Evolutionary conservation across 768 basidiomycete genomes (phyloP).

Genomic region (Phlebiopsis flavidoalba): DNA sequence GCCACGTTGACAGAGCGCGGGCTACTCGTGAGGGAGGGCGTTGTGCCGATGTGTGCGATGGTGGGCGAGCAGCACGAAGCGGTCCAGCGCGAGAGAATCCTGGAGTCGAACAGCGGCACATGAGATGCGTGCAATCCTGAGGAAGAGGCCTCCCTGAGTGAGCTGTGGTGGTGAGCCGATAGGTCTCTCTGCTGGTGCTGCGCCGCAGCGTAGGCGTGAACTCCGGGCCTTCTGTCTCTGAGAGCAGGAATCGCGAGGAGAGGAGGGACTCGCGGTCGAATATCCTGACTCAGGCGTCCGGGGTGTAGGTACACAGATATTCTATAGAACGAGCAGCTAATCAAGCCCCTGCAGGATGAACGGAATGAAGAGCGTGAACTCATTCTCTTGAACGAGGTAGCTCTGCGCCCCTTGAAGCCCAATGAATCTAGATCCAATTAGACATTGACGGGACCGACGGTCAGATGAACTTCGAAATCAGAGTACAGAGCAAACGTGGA

Average conservation of each 20-base stretch:
- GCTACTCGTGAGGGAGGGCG: conserved; percentile 32
- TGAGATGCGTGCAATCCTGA: conserved; percentile 36
- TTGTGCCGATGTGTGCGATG: conserved; percentile 30
- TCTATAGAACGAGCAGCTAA: conserved; percentile 48
- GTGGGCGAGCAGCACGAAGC: conserved; percentile 35
- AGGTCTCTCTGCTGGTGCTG: conserved; percentile 57
- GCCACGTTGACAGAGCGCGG: conserved; percentile 31
- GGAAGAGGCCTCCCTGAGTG: conserved; percentile 35
- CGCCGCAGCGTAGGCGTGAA: conserved; percentile 71
- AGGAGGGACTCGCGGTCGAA: conserved; percentile 75
- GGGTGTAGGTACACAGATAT: conserved; percentile 63
- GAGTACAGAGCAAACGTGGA: neutral
- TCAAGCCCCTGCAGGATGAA: conserved; percentile 66
- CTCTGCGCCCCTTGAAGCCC: conserved; percentile 35
- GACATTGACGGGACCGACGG: neutral
- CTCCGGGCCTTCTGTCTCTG: conserved; percentile 56
- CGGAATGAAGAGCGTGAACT: conserved; percentile 64
- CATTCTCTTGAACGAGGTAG: conserved; percentile 47
- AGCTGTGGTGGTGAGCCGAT: conserved; percentile 43
- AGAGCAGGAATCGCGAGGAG: conserved; percentile 63
- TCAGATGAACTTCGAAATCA: conserved; percentile 8
- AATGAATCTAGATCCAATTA: conserved; percentile 29
- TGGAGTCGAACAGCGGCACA: conserved; percentile 45
- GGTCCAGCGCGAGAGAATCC: conserved; percentile 40
- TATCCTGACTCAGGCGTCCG: conserved; percentile 58